Base-by-base conservation (phyloP, 2,329 filamentous ascomycete genomes). In the Acephala macrosclerotiorum region DNA sequence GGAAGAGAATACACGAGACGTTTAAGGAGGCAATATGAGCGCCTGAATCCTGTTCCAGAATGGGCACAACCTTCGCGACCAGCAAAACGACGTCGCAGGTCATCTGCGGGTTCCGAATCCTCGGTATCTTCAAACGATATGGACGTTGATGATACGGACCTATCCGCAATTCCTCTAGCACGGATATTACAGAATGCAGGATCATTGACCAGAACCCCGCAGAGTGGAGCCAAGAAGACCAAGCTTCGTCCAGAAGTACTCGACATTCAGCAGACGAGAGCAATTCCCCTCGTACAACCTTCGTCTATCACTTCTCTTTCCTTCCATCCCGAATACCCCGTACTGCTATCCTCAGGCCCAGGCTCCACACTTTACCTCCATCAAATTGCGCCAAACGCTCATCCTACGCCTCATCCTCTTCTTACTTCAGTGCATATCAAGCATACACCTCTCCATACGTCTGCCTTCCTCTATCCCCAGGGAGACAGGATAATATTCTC, bases 391-490 rank as follows among this genome's bases (percentile, higher is more conserved):
- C 91, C 91, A 51, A 87, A 87, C 60, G 91, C 90, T 26, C 87
- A 87, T 74, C 90, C 91, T 40, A 91, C 88, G 38, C 92, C 94
- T 20, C 96, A 98, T 77, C 96, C 95, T 8, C 88, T 94, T 45
- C 85, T 98, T 64, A 97, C 95, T 0, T 96, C 94, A 16, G 87
- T 98, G 25, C 94, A 97, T 78, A 87, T 97, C 75, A 90, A 90
- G 75, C 87, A 88, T 69, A 95, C 94, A 0, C 92, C 94, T n/a
- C 85, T 99, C 61, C 88, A 91, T 65, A 93, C 91, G 12, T 93
- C 94, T 7, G 87, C 91, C 42, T 98, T 99, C 78, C 83, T 94
- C 64, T 87, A 85, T 29, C 88, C 91, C 4, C 81, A 81, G 18
- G 93, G 92, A 69, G 89, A 91, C 68, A 91, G 91, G 72, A 91